A percentile compares a stretch with the other conserved stretches of the same genome.
Evolutionary conservation across 2,329 filamentous ascomycete species (phyloP).

Genomic region (Paecilomyces sp.): DNA sequence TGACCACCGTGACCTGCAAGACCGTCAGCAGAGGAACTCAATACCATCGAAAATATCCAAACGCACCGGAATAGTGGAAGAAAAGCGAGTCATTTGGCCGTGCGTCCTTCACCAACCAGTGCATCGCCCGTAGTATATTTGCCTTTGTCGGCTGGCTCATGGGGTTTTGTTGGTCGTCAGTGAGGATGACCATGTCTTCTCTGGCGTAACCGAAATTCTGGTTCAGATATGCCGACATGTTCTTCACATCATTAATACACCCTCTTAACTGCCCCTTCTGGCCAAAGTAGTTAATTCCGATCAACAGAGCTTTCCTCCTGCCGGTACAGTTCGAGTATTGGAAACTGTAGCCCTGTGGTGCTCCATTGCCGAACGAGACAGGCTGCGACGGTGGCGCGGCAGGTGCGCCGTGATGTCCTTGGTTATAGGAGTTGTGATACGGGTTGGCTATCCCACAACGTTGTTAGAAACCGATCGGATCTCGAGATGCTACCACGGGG

Average conservation of each 20-base stretch:
- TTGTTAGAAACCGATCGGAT: neutral
- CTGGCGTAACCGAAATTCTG: conserved; percentile 86
- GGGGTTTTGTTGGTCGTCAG: conserved; percentile 92
- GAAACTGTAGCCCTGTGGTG: conserved; percentile 72
- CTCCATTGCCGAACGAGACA: conserved; percentile 72
- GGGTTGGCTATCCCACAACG: conserved; percentile 20
- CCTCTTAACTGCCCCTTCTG: conserved; percentile 85
- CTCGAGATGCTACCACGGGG: neutral
- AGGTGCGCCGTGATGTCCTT: conserved; percentile 53
- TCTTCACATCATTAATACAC: conserved; percentile 96
- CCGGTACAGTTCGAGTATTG: conserved; percentile 91
- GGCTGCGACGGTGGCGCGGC: conserved; percentile 59
- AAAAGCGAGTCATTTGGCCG: conserved; percentile 89
- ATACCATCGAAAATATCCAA: neutral
- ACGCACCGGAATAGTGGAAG: conserved; percentile 88
- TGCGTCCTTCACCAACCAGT: conserved; percentile 94
- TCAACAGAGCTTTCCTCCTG: conserved; percentile 77
- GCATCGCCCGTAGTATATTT: conserved; percentile 93
- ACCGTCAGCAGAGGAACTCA: conserved; percentile 4
- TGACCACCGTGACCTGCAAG: conserved; percentile 64
- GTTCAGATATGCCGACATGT: conserved; percentile 88
- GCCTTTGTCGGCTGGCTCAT: conserved; percentile 96
- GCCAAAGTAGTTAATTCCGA: conserved; percentile 95
- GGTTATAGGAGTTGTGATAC: conserved; percentile 49
- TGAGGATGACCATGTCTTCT: conserved; percentile 95